These are phyloP conservation scores for Saccharomyces uvarum DNA, from an alignment of 1,139 yeast genomes.

Conservation along the genomic window DNA sequence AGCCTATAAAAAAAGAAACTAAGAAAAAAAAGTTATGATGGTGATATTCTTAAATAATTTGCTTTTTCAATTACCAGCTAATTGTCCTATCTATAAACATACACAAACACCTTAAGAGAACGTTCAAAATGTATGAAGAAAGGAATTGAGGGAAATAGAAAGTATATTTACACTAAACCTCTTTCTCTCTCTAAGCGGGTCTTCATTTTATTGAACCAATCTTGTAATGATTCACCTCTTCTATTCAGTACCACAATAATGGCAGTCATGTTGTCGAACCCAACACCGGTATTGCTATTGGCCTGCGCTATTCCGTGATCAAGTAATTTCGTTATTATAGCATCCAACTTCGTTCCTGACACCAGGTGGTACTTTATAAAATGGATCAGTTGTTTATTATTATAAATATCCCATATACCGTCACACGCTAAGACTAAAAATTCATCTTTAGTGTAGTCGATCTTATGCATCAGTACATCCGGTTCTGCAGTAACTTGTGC, in stretches of 20 bases:
- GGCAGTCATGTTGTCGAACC: constrained; percentile 75
- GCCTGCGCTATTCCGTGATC: constrained; percentile 70
- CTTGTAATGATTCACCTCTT: constrained; percentile 38
- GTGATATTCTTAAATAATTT: background rate
- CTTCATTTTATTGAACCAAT: constrained; percentile 54
- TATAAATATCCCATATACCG: constrained; percentile 76
- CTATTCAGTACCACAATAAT: constrained; percentile 55
- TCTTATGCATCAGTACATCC: constrained; percentile 48
- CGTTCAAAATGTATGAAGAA: background rate
- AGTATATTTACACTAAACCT: constrained; percentile 15
- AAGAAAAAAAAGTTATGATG: background rate
- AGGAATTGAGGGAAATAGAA: background rate
- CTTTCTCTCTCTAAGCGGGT: constrained; percentile 44
- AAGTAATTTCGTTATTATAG: constrained; percentile 50
- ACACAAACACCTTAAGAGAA: background rate
- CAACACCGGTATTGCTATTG: constrained; percentile 65
- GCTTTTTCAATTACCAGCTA: background rate
- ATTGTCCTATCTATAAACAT: background rate
- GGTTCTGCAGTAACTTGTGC: constrained; percentile 59
- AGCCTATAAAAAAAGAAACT: background rate
- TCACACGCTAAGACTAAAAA: constrained; percentile 66
- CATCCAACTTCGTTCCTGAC: constrained; percentile 50
- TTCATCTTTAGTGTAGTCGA: constrained; percentile 47
- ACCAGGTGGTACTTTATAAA: constrained; percentile 52
- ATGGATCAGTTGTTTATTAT: constrained; percentile 46